Evolutionary conservation across 2,329 filamentous ascomycete species (phyloP).

Genomic region (Fusarium sp.): DNA sequence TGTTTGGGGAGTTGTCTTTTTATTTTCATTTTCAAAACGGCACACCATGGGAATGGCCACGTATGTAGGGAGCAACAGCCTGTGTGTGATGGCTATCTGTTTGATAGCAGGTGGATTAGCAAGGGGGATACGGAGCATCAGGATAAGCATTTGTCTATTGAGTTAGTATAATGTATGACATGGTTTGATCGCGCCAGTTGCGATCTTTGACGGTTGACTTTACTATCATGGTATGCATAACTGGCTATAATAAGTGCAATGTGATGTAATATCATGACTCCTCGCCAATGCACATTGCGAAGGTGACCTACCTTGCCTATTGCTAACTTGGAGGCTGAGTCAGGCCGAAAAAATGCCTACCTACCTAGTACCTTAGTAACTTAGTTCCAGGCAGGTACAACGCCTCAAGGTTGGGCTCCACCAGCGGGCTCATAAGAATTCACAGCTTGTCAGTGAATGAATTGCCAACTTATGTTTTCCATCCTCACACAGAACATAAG

Average conservation of each 20-base stretch:
- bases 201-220: constrained; percentile 36
- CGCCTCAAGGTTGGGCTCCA: constrained; percentile 8
- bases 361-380: no score
- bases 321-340: constrained; percentile 39
- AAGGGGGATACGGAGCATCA: constrained; percentile 21
- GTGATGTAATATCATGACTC: neutral
- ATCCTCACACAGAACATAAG: constrained; percentile 4
- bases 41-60: constrained; percentile 19
- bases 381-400: constrained; percentile 10
- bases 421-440: constrained; percentile 14
- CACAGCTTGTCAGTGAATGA: neutral
- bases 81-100: constrained; percentile 20
- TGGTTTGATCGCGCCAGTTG: constrained; percentile 31
- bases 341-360: constrained; percentile 34
- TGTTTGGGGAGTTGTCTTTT: constrained; percentile 36
- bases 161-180: constrained; percentile 49
- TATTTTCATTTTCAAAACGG: constrained; percentile 19
- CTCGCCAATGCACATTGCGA: neutral
- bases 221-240: neutral
- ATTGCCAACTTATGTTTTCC: constrained; percentile 13
- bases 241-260: neutral
- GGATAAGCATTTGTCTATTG: constrained; percentile 44
- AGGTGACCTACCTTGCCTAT: neutral
- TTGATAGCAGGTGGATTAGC: constrained; percentile 11
- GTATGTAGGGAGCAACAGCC: constrained; percentile 10